Evolutionary conservation across 345 rosid genomes (phyloP).

Genomic region (Moricandia arvensis): DNA sequence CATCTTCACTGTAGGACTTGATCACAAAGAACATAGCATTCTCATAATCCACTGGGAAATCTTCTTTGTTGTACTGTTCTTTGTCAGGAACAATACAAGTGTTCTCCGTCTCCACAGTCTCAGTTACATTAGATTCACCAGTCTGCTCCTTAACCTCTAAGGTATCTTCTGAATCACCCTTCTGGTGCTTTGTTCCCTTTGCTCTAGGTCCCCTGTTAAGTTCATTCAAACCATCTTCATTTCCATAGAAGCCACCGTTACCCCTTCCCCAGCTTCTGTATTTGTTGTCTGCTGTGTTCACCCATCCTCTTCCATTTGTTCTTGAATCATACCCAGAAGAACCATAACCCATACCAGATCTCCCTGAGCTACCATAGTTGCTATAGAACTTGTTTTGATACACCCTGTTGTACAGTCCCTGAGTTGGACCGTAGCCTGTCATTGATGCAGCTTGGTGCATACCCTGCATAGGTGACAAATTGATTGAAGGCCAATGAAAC

Average conservation of each 20-base stretch:
- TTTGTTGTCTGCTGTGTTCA: constrained; percentile 52
- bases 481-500: not conserved
- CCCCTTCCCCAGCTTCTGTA: constrained; percentile 68
- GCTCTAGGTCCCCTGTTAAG: constrained; percentile 91
- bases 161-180: constrained; percentile 44
- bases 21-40: constrained; percentile 84
- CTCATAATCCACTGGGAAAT: constrained; percentile 60
- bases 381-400: constrained; percentile 65
- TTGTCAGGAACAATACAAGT: constrained; percentile 44
- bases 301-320: constrained; percentile 65
- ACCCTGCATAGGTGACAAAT: constrained; percentile 42
- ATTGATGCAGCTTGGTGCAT: constrained; percentile 54
- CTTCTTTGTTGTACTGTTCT: constrained; percentile 64
- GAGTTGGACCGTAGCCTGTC: constrained; percentile 55
- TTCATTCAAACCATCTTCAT: constrained; percentile 84
- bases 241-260: constrained; percentile 57
- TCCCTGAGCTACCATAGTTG: constrained; percentile 59
- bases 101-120: constrained; percentile 46
- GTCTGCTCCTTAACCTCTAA: constrained; percentile 55
- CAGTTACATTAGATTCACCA: constrained; percentile 35
- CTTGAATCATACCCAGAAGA: constrained; percentile 68
- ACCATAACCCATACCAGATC: constrained; percentile 70
- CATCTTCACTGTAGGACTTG: constrained; percentile 98
- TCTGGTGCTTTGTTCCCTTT: constrained; percentile 63
- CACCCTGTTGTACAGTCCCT: constrained; percentile 62